Base-by-base conservation (phyloP, 139 green algal species). In the Chlamydomonas sp. region DNA sequence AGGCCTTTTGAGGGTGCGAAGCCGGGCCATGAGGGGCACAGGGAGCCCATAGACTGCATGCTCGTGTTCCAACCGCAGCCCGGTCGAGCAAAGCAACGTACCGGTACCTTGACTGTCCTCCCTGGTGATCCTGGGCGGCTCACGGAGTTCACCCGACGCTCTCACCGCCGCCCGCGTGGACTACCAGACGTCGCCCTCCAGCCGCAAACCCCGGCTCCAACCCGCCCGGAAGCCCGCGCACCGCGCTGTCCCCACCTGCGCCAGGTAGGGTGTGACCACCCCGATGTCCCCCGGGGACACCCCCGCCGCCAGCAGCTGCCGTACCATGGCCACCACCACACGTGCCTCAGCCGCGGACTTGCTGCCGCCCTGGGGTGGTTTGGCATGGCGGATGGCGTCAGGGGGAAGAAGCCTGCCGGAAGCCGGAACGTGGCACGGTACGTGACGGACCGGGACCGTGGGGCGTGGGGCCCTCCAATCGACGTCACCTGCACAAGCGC, bases 261-360 rank as follows among this genome's bases (percentile, higher is more conserved):
- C 91, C 4, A 91, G 79, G 93, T 98, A 99, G 0, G 97, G 97
- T 0, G 96, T 98, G 4, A 99, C 94, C 14, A 97, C 89, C 5
- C 90, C 95, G 59, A 99, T 89, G n/a, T 95, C 82, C 0, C 62
- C 76, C 18, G 84, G 14, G 2, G 80, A 62, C 60, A 97, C 76
- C 1, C 94, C 95, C 10, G 80, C 90, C 4, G 15, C 75, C 64
- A 94, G 60, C 63, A 98, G 90, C 9, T 89, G 91, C 1, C 72
- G 63, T 66, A 96, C 80, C 64, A 98, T 61, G 20, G 71, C 80
- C 63, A 91, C 78, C 60, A 95, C 73, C 64, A 97, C 62, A 0
- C 5, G 69, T 1, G 91, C 94, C 90, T 99, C 96, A 0, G 82
- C 89, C 0, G 64, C 12, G 79, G 79, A 85, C 84, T 90, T 92